A percentile compares a stretch with the other conserved stretches of the same genome.
phyloP scores from a whole-genome alignment of 208 protist species.

The Wallacemonas sp. region DNA sequence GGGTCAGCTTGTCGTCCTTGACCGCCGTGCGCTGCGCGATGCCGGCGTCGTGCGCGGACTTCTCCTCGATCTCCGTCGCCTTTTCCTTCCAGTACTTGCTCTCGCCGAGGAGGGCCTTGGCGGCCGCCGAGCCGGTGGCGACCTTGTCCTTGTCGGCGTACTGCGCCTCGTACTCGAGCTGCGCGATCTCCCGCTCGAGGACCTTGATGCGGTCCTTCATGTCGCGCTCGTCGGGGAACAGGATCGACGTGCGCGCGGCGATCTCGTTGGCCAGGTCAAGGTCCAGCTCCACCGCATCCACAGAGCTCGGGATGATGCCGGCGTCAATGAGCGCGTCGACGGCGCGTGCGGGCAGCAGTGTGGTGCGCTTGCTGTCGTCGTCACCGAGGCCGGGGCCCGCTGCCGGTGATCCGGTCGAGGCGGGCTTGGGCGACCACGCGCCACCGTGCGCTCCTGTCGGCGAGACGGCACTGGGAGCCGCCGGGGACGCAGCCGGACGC shows the following conservation, averaged over 20 bases:
- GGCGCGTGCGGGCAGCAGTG: constrained; percentile 50
- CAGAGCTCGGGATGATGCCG: constrained; percentile 49
- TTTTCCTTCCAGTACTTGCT: constrained; percentile 65
- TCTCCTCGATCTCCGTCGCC: constrained; percentile 61
- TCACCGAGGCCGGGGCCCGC: not conserved
- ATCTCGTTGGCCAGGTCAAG: constrained; percentile 82
- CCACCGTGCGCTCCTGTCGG: too few species aligned
- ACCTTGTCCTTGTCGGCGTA: constrained; percentile 84
- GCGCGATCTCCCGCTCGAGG: constrained; percentile 72
- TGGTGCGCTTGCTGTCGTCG: constrained; percentile 23
- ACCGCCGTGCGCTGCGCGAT: constrained; percentile 50
- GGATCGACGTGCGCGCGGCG: constrained; percentile 58
- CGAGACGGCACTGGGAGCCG: too few species aligned
- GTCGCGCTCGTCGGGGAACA: constrained; percentile 74
- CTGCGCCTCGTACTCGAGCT: constrained; percentile 85
- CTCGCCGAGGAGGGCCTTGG: constrained; percentile 66
- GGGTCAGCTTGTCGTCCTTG: constrained; percentile 14
- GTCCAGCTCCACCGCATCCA: constrained; percentile 74
- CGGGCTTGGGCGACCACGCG: not conserved
- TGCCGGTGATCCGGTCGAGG: not conserved
- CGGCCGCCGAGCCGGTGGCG: constrained; percentile 55
- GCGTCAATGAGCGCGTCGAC: constrained; percentile 63
- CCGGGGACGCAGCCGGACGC: not conserved
- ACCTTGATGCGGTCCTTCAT: constrained; percentile 52
- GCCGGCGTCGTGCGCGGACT: constrained; percentile 78